Evolutionary conservation across 768 basidiomycete species (phyloP), one percentile per base, ranked within the genome.

Genomic region (Roridomyces roridus): DNA sequence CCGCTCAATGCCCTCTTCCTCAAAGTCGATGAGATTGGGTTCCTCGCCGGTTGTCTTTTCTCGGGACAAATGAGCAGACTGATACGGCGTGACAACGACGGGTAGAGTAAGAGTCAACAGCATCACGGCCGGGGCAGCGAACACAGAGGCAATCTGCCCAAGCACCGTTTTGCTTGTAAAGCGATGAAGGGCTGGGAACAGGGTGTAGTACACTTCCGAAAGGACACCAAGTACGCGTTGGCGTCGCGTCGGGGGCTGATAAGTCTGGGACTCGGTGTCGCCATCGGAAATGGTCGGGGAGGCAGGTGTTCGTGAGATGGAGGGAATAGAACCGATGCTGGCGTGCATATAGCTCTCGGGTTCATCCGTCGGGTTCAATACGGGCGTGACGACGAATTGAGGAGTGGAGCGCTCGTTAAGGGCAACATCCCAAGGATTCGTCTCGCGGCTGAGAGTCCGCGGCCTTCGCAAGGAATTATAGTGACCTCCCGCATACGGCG

Each of bases 121-220:
- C 70, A 97, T 76, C 2, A 99, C 86, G 2, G 94, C 93, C 2
- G 96, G 96, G 0, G 89, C 86, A 4, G 94, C 93, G 52, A 97
- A 81, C 23, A 96, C 62, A 0, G 88, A 84, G 0, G 91, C 89
- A 26, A 92, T 74, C 72, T 85, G 86, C 0, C 88, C 89, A 11
- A 89, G 63, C 46, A 87, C 62, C 17, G 87, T 86, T 72, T 96
- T 94, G 21, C 80, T 77, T 24, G 74, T 56, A 70, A 97, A 91
- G 46, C 84, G 78, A 51, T 88, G 86, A 1, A 98, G 74, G 0
- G 94, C 91, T 0, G 96, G 96, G 72, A 96, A 96, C 6, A 98
- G 77, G 6, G 86, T 85, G 60, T 90, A 82, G 50, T 75, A 79
- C 0, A 81, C 75, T 39, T 74, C 73, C 4, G 70, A 67, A 11